A percentile compares a stretch with the other conserved stretches of the same genome.
These are phyloP conservation scores for Phlebiopsis gigantea DNA, from an alignment of 768 basidiomycete species.

Conservation along the genomic window DNA sequence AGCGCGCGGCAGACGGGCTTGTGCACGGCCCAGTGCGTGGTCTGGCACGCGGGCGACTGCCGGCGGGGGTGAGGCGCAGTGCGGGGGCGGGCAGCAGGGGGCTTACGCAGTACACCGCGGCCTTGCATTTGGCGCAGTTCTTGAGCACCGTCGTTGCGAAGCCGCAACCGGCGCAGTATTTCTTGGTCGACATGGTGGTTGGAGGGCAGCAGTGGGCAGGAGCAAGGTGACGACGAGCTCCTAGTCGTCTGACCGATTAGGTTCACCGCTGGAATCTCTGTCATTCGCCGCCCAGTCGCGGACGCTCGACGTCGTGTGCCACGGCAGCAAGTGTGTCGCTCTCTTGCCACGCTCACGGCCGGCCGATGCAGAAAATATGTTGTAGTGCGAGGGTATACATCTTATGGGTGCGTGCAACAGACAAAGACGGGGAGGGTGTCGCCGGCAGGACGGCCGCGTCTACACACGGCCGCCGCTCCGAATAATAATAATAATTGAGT, in stretches of 20 bases:
- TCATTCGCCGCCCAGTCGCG: too few species aligned
- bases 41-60: conserved; percentile 19
- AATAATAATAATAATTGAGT: background rate
- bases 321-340: too few species aligned
- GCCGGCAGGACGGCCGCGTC: background rate
- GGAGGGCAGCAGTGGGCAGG: too few species aligned
- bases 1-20: conserved; percentile 19
- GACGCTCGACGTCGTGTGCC: too few species aligned
- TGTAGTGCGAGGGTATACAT: background rate
- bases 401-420: background rate
- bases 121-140: conserved; percentile 9
- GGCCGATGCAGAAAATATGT: too few species aligned
- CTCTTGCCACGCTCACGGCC: too few species aligned
- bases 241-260: too few species aligned
- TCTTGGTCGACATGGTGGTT: too few species aligned
- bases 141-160: background rate
- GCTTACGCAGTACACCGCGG: conserved; percentile 11
- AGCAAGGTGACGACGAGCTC: too few species aligned
- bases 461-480: background rate
- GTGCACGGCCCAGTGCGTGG: conserved; percentile 20
- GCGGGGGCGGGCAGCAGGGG: background rate
- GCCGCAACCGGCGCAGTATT: too few species aligned
- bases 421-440: background rate
- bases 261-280: too few species aligned
- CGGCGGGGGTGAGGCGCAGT: background rate